Conservation (phyloP, 2,329 filamentous ascomycete genomes). For the Zymoseptoria ardabiliae region DNA sequence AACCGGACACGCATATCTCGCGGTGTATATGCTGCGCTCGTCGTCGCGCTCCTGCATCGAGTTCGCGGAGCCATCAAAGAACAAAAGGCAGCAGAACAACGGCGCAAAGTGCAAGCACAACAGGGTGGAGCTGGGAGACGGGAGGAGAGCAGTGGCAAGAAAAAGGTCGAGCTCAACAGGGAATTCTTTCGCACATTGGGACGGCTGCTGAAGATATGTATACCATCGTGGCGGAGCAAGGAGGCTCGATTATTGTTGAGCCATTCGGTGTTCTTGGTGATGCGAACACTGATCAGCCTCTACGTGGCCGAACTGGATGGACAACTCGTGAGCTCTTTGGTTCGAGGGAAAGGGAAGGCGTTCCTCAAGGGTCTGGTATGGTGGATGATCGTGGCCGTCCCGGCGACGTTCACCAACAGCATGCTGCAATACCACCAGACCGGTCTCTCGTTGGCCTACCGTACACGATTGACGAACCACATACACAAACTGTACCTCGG, state of each 20-base stretch:
- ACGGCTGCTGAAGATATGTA: slow-evolving; percentile 72
- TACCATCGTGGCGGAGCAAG: slow-evolving; percentile 83
- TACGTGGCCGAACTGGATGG: slow-evolving; percentile 97
- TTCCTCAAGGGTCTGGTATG: slow-evolving; percentile 83
- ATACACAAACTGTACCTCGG: slow-evolving; percentile 94
- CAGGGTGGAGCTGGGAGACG: slow-evolving; percentile 22
- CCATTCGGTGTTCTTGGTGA: slow-evolving; percentile 86
- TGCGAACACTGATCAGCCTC: slow-evolving; percentile 85
- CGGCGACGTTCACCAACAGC: slow-evolving; percentile 65
- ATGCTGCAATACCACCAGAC: slow-evolving; percentile 91
- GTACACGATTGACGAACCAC: slow-evolving; percentile 83
- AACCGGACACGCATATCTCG: slow-evolving; percentile 78
- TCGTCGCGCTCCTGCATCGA: slow-evolving; percentile 74
- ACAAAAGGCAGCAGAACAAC: slow-evolving; percentile 68
- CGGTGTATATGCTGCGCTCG: slow-evolving; percentile 73
- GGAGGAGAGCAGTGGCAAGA: slow-evolving; percentile 38
- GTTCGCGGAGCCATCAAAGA: slow-evolving; percentile 86
- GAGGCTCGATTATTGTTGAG: slow-evolving; percentile 79
- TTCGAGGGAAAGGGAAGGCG: slow-evolving; percentile 83
- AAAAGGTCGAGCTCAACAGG: slow-evolving; percentile 86
- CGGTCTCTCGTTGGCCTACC: slow-evolving; percentile 85
- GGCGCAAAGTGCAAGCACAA: slow-evolving; percentile 29
- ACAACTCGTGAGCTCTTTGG: slow-evolving; percentile 80
- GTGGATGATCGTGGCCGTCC: slow-evolving; percentile 98
- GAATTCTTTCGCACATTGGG: slow-evolving; percentile 76